Evolutionary conservation across 768 basidiomycete genomes (phyloP), one percentile per base, ranked within the genome.

Genomic region (Termitomyces sp.): DNA sequence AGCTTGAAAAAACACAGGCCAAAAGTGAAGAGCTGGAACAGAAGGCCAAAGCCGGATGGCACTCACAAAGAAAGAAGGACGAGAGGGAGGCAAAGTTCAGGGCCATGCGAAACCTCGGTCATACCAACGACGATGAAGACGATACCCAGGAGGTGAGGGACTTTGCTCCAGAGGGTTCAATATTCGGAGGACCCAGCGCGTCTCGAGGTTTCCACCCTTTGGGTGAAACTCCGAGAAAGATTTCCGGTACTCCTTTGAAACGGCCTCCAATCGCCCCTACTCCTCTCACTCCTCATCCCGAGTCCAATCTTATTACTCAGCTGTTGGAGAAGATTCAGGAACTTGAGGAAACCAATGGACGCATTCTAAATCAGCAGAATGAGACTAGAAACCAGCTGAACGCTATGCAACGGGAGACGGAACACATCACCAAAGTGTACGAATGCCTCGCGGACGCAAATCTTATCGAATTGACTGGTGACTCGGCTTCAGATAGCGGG

Each of bases 271-370:
- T 45, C 22, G 49, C 51, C 5, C 50, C 60, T 51, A 32, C 55
- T 13, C 56, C 57, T 42, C 25, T 58, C 42, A 52, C 60, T 20
- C 54, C 63, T 39, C 54, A 56, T 59, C 76, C 59, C 56, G 78
- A 86, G 68, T 82, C 76, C 59, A 72, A 68, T 59, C 75, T 93
- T 50, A 79, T 92, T n/a, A 74, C 82, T 10, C 85, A 89, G 64
- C 79, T 93, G 7, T 70, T 91, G 40, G 64, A 72, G 15, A 93
- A 93, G 70, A 88, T 93, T 48, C 75, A 78, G 44, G 90, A 93
- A 65, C 76, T 93, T 1, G 89, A 93, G 63, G 78, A 84, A 36
- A 81, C 88, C 2, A 93, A 93, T 60, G 58, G 71, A 7, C 79
- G 81, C 52, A 90, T 93, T 39, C 72, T 82, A 20, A 72, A 77